Evolutionary conservation across 805 yeast genomes (phyloP).

Genomic region (Candida chilensis): DNA sequence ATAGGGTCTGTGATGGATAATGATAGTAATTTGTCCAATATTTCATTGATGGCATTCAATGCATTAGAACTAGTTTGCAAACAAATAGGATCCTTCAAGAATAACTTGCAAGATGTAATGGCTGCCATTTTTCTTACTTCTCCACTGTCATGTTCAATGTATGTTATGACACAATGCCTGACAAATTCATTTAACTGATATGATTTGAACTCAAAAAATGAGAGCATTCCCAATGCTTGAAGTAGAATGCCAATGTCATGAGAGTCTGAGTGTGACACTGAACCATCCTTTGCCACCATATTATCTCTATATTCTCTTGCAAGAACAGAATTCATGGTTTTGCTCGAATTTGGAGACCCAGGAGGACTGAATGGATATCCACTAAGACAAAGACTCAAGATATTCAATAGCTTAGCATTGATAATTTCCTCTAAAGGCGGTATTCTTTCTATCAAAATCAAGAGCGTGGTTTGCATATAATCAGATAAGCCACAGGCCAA

Average conservation of each 20-base stretch:
- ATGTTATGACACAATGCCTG: conserved; percentile 72
- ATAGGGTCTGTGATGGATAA: conserved; percentile 84
- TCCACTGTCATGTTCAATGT: conserved; percentile 72
- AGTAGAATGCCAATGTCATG: conserved; percentile 45
- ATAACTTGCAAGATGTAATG: conserved; percentile 69
- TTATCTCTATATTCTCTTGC: conserved; percentile 76
- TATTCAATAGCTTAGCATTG: conserved; percentile 60
- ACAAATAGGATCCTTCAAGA: conserved; percentile 74
- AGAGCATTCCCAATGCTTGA: conserved; percentile 72
- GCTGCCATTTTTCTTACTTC: conserved; percentile 82
- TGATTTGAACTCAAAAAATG: conserved; percentile 64
- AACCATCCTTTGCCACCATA: conserved; percentile 65
- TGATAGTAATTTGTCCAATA: conserved; percentile 69
- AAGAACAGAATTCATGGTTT: conserved; percentile 47
- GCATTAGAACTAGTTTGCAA: conserved; percentile 77
- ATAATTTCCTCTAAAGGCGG: conserved; percentile 75
- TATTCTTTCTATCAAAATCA: conserved; percentile 57
- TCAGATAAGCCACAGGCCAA: conserved; percentile 78
- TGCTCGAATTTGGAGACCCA: conserved; percentile 68
- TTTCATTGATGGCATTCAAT: conserved; percentile 74
- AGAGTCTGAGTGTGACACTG: too few species aligned
- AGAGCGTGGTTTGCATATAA: conserved; percentile 69
- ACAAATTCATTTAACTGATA: conserved; percentile 83
- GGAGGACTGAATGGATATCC: conserved; percentile 80
- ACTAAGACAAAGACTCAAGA: conserved; percentile 66